Base-by-base conservation (phyloP, 1,284 basidiomycete species). In the Cutaneotrichosporon sp. region DNA sequence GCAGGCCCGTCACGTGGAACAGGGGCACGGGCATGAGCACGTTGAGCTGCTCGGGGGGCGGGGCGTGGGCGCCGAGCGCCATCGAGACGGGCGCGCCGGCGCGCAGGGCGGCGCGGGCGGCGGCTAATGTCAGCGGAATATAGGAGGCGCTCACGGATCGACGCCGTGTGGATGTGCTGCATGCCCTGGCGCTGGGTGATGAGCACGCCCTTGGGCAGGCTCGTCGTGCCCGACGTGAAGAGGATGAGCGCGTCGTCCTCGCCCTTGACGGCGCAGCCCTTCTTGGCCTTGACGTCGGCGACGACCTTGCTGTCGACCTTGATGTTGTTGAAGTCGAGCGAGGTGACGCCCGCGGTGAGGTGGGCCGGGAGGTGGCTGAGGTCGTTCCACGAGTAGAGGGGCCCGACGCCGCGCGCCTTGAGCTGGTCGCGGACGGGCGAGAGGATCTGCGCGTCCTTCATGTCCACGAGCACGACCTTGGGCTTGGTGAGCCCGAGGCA, bases 1-100 rank as follows among this genome's bases (percentile, higher is more conserved):
- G 65, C 49, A 72, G 72, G 13, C 75, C 76, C 0, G 76, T 78
- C 3, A 78, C 76, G 70, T 78, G 76, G 66, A 78, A 78, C 3
- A 78, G 67, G 1, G 76, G 76, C 29, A 77, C 71, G 10, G 76
- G 59, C 27, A 77, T 68, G 20, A 78, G 65, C 14, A 24, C 33
- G 16, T 20, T 34, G 7, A 14, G n/a, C 49, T 57, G 58, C 25
- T 38, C 29, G 34, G 47, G 31, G 1, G 36, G 18, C 22, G 45
- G 33, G 16, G 22, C 34, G 24, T 50, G 31, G 7, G 27, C 42
- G 3, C 38, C 54, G 4, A 69, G 42, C 0, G 66, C 58, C 9
- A 62, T 55, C 5, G 46, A 24, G 11, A 69, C 42, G 0, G 69
- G 59, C 1, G 63, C 61, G 9, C 73, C 74, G 25, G 67, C 69